Evolutionary conservation across 257 asterid species (phyloP).

Genomic region (Nicotiana obtusifolia): DNA sequence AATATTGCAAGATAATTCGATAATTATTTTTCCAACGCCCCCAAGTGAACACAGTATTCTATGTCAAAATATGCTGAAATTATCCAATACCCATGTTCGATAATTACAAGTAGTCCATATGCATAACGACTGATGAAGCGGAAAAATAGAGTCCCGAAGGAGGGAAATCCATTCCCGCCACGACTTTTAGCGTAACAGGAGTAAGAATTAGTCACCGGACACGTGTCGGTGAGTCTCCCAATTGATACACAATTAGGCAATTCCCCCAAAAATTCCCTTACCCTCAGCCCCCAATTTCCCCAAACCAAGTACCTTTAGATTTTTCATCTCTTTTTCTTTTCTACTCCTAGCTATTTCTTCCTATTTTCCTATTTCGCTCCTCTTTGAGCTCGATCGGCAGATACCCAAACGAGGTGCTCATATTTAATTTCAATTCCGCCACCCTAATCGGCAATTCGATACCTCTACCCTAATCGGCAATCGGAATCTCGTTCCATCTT

Average conservation of each 20-base stretch:
- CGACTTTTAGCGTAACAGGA: constrained; percentile 25
- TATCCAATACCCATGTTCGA: no score
- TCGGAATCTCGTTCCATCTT: no score
- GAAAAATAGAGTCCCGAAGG: background rate
- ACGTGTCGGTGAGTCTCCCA: constrained; percentile 35
- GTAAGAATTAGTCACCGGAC: constrained; percentile 34
- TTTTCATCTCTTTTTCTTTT: background rate
- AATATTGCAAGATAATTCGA: no score
- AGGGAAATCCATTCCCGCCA: constrained; percentile 30
- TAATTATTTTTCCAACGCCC: no score
- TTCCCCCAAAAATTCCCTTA: background rate
- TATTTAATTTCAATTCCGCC: background rate
- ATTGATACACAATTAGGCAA: background rate
- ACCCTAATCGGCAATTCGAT: background rate
- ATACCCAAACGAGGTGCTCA: background rate
- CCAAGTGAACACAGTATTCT: no score
- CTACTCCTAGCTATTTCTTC: background rate
- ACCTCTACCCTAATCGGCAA: background rate
- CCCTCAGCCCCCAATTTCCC: background rate
- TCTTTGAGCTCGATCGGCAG: constrained; percentile 23
- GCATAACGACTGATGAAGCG: background rate
- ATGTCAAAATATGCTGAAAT: no score
- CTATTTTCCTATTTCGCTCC: background rate
- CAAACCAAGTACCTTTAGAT: background rate
- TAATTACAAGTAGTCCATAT: background rate